Conservation (phyloP, 139 green algal genomes). For the Asterochloris sp. region DNA sequence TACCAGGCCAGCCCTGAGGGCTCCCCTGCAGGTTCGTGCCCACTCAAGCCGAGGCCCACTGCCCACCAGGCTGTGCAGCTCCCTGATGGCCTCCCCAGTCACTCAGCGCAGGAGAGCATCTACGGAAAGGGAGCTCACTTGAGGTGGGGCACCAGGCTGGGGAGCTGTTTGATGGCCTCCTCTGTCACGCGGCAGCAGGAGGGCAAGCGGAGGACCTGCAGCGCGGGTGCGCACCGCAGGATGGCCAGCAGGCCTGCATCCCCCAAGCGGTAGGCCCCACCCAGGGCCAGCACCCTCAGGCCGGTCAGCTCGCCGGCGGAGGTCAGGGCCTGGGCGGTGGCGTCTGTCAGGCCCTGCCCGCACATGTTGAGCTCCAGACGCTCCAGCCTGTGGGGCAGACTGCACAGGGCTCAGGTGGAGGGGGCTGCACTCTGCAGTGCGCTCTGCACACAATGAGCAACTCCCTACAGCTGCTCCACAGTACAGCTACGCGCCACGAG, state of each 20-base stretch:
- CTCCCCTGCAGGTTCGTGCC: too few relatives aligned
- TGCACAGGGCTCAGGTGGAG: neutral
- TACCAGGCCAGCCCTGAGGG: too few relatives aligned
- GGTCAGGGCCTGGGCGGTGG: slow-evolving; percentile 28
- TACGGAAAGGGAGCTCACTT: neutral
- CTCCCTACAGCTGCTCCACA: too few relatives aligned
- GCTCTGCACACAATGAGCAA: too few relatives aligned
- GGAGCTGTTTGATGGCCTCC: slow-evolving; percentile 32
- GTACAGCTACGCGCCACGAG: too few relatives aligned
- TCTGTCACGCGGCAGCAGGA: slow-evolving; percentile 39
- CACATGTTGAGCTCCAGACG: slow-evolving; percentile 57
- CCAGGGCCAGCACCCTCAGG: slow-evolving; percentile 41
- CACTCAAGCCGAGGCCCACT: too few relatives aligned
- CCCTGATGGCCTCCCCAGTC: too few relatives aligned
- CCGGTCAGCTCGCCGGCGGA: slow-evolving; percentile 9
- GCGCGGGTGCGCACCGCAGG: slow-evolving; percentile 19
- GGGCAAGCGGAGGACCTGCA: slow-evolving; percentile 32
- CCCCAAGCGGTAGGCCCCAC: slow-evolving; percentile 57
- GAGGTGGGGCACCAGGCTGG: slow-evolving; percentile 37
- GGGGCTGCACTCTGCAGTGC: neutral
- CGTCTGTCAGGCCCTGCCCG: slow-evolving; percentile 56
- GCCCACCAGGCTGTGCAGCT: too few relatives aligned
- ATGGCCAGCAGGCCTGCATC: slow-evolving; percentile 43
- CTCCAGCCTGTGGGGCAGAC: slow-evolving; percentile 35
- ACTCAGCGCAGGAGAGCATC: too few relatives aligned